Base-by-base conservation (phyloP, 2,329 filamentous ascomycete species). In the Sporothrix schenckii region DNA sequence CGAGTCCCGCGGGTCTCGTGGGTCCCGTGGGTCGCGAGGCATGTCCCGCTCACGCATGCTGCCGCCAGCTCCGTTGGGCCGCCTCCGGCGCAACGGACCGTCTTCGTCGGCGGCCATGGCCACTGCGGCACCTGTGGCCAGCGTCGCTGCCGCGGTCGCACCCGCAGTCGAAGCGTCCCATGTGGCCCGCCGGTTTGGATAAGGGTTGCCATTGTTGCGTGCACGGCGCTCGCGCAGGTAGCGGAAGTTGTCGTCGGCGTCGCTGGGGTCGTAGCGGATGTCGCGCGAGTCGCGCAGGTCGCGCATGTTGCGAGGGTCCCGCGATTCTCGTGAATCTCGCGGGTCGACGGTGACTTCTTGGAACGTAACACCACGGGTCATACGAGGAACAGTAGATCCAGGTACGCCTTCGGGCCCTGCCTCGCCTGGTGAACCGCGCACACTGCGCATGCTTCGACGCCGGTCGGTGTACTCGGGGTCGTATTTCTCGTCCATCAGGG, bases 271-370 rank as follows among this genome's bases (percentile, higher is more conserved):
- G 66, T 68, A 65, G 1, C 41, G 50, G 6, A 65, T 58, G 21
- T 71, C 69, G 16, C 66, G 66, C 3, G 69, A 56, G 50, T 41
- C 56, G 3, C 69, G 54, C 24, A 68, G 49, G 27, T 70, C 69
- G 4, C 65, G 53, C 53, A 63, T 61, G 9, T 67, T 53, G 30
- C 69, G 69, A 11, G 52, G 39, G 2, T 13, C 66, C 6, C 52
- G n/a, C 3, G 30, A 21, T 21, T 41, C 41, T 24, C 54, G 54
- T 4, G 61, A 24, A 19, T 66, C 41, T 13, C 68, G 50, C 3
- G 60, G 49, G 24, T 70, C 68, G 24, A 34, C 34, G 4, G 63
- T 41, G 13, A 54, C 50, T 7, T 66, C 68, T 3, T 53, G 52
- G 44, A 70, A 70, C 4, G 61, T 61, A 9, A 70, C 69, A 3